Base-by-base conservation (phyloP, 768 basidiomycete species). In the Dictyophora rubrovolvata region DNA sequence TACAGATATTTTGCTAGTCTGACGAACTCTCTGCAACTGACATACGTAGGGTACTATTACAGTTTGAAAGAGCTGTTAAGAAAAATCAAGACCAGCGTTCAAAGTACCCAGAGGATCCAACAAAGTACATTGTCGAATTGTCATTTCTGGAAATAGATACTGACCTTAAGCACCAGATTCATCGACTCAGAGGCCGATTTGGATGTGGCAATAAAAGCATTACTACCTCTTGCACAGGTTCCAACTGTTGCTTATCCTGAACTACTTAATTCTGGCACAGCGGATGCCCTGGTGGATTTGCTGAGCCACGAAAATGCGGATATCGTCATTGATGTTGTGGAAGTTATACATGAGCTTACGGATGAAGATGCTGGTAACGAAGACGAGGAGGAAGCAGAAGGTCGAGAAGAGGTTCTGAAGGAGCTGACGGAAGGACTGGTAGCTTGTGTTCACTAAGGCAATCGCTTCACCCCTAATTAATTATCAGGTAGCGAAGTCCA, bases 161-260 rank as follows among this genome's bases (percentile, higher is more conserved):
- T 22, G n/a, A 14, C 48, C 34, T 11, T 23, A 35, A 9, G 23
- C 20, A 53, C 11, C 57, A 98, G 95, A 71, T 99, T 98, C 77
- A 97, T 99, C 65, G 96, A 98, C 69, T 98, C 96, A 1, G 96
- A 99, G 76, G 90, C 92, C 22, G 93, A 96, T 67, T 81, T 99
- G 6, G 93, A 98, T 68, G 75, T 77, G 57, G 83, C 93, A 8
- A 82, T 98, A 56, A 94, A 95, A 70, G 79, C 83, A 1, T 72
- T 99, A 50, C 76, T 96, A n/a, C 87, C 93, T 5, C 76, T 99
- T 20, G 87, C 95, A 1, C 93, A 96, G 68, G 80, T 80, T 3
- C 89, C 94, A 0, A 74, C 78, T 7, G 69, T 90, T 20, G 87
- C 93, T 60, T 99, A 96, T 69, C 87, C 93, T 21, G 93, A 98